These are phyloP conservation scores for Epichloe amarillans DNA, from an alignment of 2,329 filamentous ascomycete species.

Conservation along the genomic window DNA sequence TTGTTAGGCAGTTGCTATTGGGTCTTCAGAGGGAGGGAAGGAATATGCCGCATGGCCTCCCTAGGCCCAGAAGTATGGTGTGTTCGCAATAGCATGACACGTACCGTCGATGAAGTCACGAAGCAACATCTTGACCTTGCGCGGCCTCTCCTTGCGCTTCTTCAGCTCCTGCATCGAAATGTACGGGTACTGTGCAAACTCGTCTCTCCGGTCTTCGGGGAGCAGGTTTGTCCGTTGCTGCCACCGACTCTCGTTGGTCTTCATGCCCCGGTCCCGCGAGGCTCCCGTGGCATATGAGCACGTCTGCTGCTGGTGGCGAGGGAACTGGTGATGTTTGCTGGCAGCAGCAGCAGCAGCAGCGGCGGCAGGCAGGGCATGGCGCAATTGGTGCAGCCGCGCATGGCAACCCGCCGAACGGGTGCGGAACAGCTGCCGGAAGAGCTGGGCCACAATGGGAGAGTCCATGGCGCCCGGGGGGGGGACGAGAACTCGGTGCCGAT, in stretches of 20 bases:
- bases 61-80: too few species aligned
- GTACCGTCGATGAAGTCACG: constrained; percentile 92
- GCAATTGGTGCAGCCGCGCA: constrained; percentile 7
- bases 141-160: constrained; percentile 59
- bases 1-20: constrained; percentile 7
- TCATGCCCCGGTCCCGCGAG: constrained; percentile 26
- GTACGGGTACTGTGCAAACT: constrained; percentile 70
- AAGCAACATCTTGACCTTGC: constrained; percentile 89
- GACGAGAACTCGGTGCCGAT: not conserved
- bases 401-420: constrained; percentile 34
- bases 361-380: not conserved
- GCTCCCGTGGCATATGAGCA: constrained; percentile 15
- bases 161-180: constrained; percentile 74
- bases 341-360: not conserved
- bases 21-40: too few species aligned
- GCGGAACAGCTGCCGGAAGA: constrained; percentile 77
- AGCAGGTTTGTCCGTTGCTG: constrained; percentile 69
- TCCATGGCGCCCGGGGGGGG: constrained; percentile 49
- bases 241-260: constrained; percentile 59
- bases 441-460: constrained; percentile 59
- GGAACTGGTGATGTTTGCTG: constrained; percentile 1
- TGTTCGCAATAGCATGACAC: not conserved
- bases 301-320: constrained; percentile 8
- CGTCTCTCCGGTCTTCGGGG: constrained; percentile 61
- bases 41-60: too few species aligned